Evolutionary conservation across 2,329 filamentous ascomycete genomes (phyloP), one percentile per base, ranked within the genome.

Genomic region (Clonostachys rosea): DNA sequence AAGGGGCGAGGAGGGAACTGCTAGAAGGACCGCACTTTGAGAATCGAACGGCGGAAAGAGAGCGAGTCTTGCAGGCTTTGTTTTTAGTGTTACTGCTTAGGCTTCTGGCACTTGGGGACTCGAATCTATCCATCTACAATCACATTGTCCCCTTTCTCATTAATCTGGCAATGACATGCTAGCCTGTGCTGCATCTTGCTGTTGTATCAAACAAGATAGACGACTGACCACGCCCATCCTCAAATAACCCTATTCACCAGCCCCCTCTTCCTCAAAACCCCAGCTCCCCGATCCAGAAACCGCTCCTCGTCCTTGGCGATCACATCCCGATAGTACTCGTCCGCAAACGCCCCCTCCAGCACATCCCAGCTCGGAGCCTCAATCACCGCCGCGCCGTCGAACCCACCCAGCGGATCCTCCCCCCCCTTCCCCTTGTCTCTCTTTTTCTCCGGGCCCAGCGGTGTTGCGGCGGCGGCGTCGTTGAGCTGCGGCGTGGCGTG

Each of bases 361-460:
- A 53, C 44, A 37, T 59, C 53, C 13, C 63, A 52, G 34, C 51
- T 56, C 7, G 52, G 55, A 6, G 62, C 51, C 43, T 62, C 56
- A 42, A 66, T 61, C 16, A 63, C 48, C 12, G 60, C 61, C 14
- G 60, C 59, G 13, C 60, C 62, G 41, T 64, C 60, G 47, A 59
- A 64, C 7, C 55, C 53, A 13, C 51, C 52, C 8, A 60, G 50
- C 6, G 46, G 44, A 17, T 50, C 48, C 5, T 8, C 14, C 36
- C 36, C 36, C 41, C 42, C 24, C 48, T 42, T n/a, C 18, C 6
- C 8, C 40, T 30, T 30, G 7, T 30, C 24, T 10, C 14, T 10
- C 5, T 43, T 10, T 9, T 48, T 43, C 42, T 59, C 50, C 17
- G 51, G 52, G 10, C 52, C 51, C 34, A 55, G 50, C 33, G 52